A percentile compares a stretch with the other conserved stretches of the same genome.
These are phyloP conservation scores for Naganishia liquefaciens DNA, from an alignment of 1,284 basidiomycete genomes.

Conservation along the genomic window DNA sequence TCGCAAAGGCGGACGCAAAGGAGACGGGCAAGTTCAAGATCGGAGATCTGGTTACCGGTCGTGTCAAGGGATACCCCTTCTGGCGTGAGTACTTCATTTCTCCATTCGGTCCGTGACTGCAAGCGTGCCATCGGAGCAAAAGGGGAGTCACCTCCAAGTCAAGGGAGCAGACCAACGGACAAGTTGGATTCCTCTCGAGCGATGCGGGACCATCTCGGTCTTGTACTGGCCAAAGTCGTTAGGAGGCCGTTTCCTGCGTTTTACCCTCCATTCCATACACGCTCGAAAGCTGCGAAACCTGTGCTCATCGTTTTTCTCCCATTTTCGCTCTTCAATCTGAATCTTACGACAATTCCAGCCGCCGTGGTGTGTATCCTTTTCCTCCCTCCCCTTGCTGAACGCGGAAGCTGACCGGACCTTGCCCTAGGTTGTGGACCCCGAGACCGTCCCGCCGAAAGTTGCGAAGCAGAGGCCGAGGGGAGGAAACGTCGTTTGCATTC, in stretches of 20 bases:
- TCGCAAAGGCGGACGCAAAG: slow-evolving; percentile 18
- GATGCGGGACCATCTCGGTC: too few species aligned
- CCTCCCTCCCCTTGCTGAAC: not conserved
- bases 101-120: not conserved
- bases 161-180: not conserved
- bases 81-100: slow-evolving; percentile 62
- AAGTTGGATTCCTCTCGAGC: too few species aligned
- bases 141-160: not conserved
- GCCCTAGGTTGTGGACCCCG: slow-evolving; percentile 25
- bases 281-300: not conserved
- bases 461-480: slow-evolving; percentile 16
- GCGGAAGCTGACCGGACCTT: not conserved
- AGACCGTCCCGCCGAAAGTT: slow-evolving; percentile 16
- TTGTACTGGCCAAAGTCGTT: too few species aligned
- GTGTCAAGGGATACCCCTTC: slow-evolving; percentile 88
- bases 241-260: too few species aligned
- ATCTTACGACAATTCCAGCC: not conserved
- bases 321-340: too few species aligned
- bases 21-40: slow-evolving; percentile 55
- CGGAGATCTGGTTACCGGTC: slow-evolving; percentile 84
- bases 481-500: slow-evolving; percentile 64
- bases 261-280: not conserved
- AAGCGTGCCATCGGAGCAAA: not conserved
- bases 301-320: too few species aligned
- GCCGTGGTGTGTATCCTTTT: not conserved